These are phyloP conservation scores for Arxiozyma slooffiae DNA, from an alignment of 1,139 yeast genomes.

Conservation along the genomic window DNA sequence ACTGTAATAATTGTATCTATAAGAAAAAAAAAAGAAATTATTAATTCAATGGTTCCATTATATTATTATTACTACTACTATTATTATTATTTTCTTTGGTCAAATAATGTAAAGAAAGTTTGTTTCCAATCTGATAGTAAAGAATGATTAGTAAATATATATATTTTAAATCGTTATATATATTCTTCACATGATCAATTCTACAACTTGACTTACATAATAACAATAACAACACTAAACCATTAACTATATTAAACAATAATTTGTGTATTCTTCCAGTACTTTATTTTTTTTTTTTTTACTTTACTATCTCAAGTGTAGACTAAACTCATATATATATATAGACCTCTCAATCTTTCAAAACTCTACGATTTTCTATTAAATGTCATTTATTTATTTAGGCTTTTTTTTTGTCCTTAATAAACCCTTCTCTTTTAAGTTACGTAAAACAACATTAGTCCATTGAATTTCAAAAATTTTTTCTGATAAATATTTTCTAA, in stretches of 20 bases:
- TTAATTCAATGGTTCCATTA: too few species aligned
- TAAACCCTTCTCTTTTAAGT: conserved; percentile 15
- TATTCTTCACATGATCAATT: neutral
- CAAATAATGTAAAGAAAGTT: neutral
- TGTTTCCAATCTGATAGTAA: neutral
- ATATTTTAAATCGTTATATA: too few species aligned
- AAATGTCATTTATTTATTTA: neutral
- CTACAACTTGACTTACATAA: neutral
- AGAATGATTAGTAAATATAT: neutral
- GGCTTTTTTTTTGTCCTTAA: neutral
- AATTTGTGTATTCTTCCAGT: too few species aligned
- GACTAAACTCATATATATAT: too few species aligned
- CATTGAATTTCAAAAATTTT: conserved; percentile 51
- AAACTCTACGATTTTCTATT: too few species aligned
- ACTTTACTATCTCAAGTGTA: too few species aligned
- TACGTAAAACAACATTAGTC: conserved; percentile 37
- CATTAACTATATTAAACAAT: too few species aligned
- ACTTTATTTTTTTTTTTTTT: too few species aligned
- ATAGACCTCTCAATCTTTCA: too few species aligned
- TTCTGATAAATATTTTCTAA: conserved; percentile 59
- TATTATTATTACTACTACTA: too few species aligned
- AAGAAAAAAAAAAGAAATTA: too few species aligned
- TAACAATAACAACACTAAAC: neutral
- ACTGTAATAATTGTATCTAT: neutral
- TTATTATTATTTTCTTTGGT: too few species aligned